phyloP scores from a whole-genome alignment of 83 land plant genomes.

The Picea engelmannii region DNA sequence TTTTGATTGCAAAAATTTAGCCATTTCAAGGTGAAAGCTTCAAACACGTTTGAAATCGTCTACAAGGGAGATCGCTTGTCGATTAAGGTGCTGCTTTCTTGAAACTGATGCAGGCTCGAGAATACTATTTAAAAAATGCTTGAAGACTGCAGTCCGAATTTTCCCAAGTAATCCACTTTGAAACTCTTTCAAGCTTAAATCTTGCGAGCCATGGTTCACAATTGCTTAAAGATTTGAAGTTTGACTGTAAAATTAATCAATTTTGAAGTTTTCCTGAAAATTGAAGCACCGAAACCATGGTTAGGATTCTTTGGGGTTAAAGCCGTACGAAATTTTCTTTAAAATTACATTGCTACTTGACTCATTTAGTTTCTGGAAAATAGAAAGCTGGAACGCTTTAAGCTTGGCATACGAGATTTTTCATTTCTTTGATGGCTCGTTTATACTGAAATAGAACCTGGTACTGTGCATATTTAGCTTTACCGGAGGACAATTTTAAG shows the following conservation, averaged over 20 bases:
- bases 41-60: neutral
- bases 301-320: neutral
- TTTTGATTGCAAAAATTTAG: neutral
- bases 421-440: slow-evolving; percentile 1
- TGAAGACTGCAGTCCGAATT: neutral
- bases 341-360: neutral
- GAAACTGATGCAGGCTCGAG: slow-evolving; percentile 6
- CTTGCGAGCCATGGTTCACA: neutral
- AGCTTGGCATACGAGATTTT: neutral
- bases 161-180: neutral
- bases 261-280: neutral
- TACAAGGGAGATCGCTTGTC: neutral
- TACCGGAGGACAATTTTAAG: neutral
- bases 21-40: neutral
- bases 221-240: neutral
- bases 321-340: neutral
- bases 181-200: neutral
- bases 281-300: neutral
- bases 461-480: neutral
- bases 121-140: neutral
- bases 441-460: neutral
- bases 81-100: neutral
- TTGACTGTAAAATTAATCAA: neutral
- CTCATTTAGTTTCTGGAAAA: neutral
- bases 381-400: neutral